Evolutionary conservation across 2,329 filamentous ascomycete species (phyloP).

Genomic region (Claviceps sp.): DNA sequence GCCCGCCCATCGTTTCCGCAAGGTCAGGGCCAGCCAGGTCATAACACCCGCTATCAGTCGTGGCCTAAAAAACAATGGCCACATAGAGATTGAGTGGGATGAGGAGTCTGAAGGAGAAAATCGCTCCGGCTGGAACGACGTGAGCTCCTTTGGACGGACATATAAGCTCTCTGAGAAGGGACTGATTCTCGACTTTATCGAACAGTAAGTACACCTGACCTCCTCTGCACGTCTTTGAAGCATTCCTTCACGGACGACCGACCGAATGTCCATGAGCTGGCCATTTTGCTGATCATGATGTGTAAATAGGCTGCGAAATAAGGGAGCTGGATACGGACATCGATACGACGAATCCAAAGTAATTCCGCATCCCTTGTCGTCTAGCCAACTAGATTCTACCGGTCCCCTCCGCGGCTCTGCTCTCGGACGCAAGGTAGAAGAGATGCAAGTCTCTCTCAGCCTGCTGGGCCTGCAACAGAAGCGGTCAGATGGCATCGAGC

Average conservation of each 20-base stretch:
- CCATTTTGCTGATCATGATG: slow-evolving; percentile 7
- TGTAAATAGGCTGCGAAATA: slow-evolving; percentile 20
- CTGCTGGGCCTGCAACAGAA: slow-evolving; percentile 43
- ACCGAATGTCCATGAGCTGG: not conserved
- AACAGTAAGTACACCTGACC: slow-evolving; percentile 31
- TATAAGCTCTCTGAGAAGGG: slow-evolving; percentile 51
- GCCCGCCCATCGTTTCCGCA: slow-evolving; percentile 48
- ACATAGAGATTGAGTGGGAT: slow-evolving; percentile 53
- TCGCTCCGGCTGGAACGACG: slow-evolving; percentile 42
- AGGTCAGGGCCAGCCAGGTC: slow-evolving; percentile 38
- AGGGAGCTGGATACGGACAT: slow-evolving; percentile 24
- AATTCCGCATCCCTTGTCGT: slow-evolving; percentile 15
- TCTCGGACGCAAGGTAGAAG: slow-evolving; percentile 35
- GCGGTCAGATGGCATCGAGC: slow-evolving; percentile 33
- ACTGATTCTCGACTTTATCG: slow-evolving; percentile 60
- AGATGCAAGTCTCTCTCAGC: slow-evolving; percentile 54
- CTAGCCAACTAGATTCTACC: slow-evolving; percentile 9
- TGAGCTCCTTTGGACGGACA: slow-evolving; percentile 47
- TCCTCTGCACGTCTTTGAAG: not conserved
- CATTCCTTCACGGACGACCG: too few species aligned
- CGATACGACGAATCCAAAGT: slow-evolving; percentile 18
- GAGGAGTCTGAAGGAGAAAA: slow-evolving; percentile 45
- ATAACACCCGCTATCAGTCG: slow-evolving; percentile 43
- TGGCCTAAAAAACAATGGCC: slow-evolving; percentile 57
- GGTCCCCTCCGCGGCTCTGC: slow-evolving; percentile 20